Evolutionary conservation across 176 grass and related monocot genomes (phyloP).

Genomic region (Themeda triandra): DNA sequence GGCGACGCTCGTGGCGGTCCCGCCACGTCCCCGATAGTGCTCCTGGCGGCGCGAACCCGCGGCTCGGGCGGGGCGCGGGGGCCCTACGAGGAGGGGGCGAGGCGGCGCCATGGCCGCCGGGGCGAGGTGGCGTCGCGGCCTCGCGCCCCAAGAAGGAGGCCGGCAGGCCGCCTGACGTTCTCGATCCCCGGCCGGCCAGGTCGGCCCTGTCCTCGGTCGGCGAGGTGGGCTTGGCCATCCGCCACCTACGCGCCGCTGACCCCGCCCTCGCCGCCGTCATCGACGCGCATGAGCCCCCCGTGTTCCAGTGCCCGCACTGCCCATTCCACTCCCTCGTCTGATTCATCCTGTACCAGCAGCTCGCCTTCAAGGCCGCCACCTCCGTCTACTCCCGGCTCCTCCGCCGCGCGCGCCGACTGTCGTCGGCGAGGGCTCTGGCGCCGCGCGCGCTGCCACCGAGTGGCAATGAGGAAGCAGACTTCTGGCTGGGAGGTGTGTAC

Average conservation of each 20-base stretch:
- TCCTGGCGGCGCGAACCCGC: no score
- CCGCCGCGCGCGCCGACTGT: no score
- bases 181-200: conserved; percentile 42
- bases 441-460: no score
- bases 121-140: no score
- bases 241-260: conserved; percentile 59
- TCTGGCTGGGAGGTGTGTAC: no score
- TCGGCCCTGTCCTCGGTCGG: conserved; percentile 67
- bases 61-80: no score
- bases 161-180: conserved; percentile 27
- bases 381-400: conserved; percentile 86
- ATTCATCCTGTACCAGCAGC: conserved; percentile 95
- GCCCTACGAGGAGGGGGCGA: no score
- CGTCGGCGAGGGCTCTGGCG: no score
- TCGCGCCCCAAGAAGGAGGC: conserved; percentile 26
- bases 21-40: no score
- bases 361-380: conserved; percentile 88
- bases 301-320: conserved; percentile 79
- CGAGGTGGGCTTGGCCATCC: conserved; percentile 58
- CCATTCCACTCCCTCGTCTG: conserved; percentile 89
- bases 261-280: conserved; percentile 60
- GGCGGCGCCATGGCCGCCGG: no score
- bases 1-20: no score
- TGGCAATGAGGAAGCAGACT: no score
- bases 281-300: conserved; percentile 67